These are phyloP conservation scores for Hanseniaspora jakobsenii DNA, from an alignment of 805 yeast genomes.

Conservation along the genomic window DNA sequence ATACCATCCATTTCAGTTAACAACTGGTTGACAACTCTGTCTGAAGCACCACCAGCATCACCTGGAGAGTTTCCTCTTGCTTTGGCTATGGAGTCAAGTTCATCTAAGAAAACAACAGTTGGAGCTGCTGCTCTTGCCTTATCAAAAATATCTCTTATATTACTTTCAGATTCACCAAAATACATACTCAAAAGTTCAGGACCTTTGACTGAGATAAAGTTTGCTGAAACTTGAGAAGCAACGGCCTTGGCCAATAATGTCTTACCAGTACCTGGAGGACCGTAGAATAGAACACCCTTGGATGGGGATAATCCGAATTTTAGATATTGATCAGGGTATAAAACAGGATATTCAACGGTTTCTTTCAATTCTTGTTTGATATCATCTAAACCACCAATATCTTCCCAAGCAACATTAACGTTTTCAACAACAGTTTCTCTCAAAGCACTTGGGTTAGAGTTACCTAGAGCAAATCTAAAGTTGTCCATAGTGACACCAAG, in stretches of 20 bases:
- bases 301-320: constrained; percentile 97
- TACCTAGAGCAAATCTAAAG: constrained; percentile 94
- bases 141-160: constrained; percentile 93
- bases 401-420: constrained; percentile 98
- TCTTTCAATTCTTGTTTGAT: constrained; percentile 95
- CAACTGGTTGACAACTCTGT: constrained; percentile 89
- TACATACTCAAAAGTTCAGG: constrained; percentile 96
- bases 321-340: constrained; percentile 97
- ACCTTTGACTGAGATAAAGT: constrained; percentile 93
- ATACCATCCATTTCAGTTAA: constrained; percentile 99
- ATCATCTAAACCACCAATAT: constrained; percentile 94
- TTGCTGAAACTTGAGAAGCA: constrained; percentile 97
- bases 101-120: constrained; percentile 95
- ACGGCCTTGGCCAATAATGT: constrained; percentile 96
- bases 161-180: constrained; percentile 97
- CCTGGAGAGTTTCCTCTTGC: constrained; percentile 87
- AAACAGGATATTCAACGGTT: constrained; percentile 96
- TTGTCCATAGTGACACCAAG: constrained; percentile 98
- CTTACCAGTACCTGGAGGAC: constrained; percentile 99
- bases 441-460: constrained; percentile 95
- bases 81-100: constrained; percentile 93
- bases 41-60: constrained; percentile 95
- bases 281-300: constrained; percentile 95
- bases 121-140: constrained; percentile 99
- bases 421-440: constrained; percentile 99